These are phyloP conservation scores for Tolypocladium pustulatum DNA, from an alignment of 2,329 filamentous ascomycete species.

Conservation along the genomic window DNA sequence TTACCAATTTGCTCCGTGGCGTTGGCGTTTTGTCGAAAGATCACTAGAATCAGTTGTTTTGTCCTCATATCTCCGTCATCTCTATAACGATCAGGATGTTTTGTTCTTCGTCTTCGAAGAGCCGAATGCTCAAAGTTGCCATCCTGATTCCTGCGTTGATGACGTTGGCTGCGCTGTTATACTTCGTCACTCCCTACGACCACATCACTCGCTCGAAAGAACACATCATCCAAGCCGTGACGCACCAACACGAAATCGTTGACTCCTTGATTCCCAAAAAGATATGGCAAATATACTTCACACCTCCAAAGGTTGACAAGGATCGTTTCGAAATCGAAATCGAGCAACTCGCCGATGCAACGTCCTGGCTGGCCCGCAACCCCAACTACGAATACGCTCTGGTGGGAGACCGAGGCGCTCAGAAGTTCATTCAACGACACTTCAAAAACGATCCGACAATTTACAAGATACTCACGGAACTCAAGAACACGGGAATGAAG, in stretches of 20 bases:
- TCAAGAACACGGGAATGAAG: slow-evolving; percentile 16
- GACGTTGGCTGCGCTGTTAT: not conserved
- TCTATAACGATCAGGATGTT: not conserved
- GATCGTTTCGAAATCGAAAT: not conserved
- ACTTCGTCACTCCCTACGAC: not conserved
- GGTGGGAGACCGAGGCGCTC: not conserved
- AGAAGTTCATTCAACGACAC: not conserved
- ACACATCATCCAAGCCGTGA: not conserved
- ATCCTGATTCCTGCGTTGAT: not conserved
- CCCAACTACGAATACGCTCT: slow-evolving; percentile 1
- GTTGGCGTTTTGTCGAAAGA: not conserved
- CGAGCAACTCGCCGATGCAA: not conserved
- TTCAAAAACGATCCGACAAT: slow-evolving; percentile 4
- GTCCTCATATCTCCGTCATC: not conserved
- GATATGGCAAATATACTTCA: slow-evolving; percentile 1
- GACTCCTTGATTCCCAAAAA: not conserved
- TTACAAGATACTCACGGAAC: slow-evolving; percentile 6
- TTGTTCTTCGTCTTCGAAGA: not conserved
- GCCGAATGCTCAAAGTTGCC: not conserved
- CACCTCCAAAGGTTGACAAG: not conserved
- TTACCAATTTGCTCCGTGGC: not conserved
- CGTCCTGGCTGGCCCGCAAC: not conserved
- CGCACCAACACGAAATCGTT: not conserved
- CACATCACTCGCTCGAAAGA: not conserved
- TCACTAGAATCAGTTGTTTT: not conserved